Base-by-base conservation (phyloP, 805 yeast species). In the Jamesozyma spencerorum region DNA sequence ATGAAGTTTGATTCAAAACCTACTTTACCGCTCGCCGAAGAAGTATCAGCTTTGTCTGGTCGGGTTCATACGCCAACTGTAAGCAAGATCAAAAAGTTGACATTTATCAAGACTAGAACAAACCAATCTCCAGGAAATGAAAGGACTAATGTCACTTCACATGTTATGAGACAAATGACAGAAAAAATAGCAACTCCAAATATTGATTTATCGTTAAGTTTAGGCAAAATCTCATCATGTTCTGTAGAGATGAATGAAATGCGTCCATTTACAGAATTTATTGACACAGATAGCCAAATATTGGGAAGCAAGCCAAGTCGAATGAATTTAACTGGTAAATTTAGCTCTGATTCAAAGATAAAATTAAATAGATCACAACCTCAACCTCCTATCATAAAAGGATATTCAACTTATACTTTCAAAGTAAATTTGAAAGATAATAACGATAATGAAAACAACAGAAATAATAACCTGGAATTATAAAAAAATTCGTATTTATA, bases 401-500 rank as follows among this genome's bases (percentile, higher is more conserved):
- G 50, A 14, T 50, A 44, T 31, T 46, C 54, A 7, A 52, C 54
- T 6, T 53, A 47, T 26, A 49, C 52, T 6, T 53, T 55, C 39
- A 54, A 47, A 37, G 53, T 55, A 14, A 46, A 48, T 15, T 37
- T 47, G 34, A 47, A 48, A 32, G 47, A 45, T 18, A 34, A 28
- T 17, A 20, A 19, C 13, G 17, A 14, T n/a, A 31, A 15, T 18
- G 22, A 10, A 5, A 17, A 18, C 13, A 31, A 17, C 11, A 5
- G 18, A 17, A 28, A 5, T 28, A 28, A 13, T 28, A 5, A 28
- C 5, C 14, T 7, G 31, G 6, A 28, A 28, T 8, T 12, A 28
- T 28, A 28, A 28, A 7, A 13, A 28, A 11, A 28, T n/a, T 7
- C 6, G 5, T 5, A 28, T 28, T 28, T 7, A 28, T 11, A 24